A percentile compares a stretch with the other conserved stretches of the same genome.
Evolutionary conservation across 139 green algal genomes (phyloP).

Genomic region (Chlorella ohadii): DNA sequence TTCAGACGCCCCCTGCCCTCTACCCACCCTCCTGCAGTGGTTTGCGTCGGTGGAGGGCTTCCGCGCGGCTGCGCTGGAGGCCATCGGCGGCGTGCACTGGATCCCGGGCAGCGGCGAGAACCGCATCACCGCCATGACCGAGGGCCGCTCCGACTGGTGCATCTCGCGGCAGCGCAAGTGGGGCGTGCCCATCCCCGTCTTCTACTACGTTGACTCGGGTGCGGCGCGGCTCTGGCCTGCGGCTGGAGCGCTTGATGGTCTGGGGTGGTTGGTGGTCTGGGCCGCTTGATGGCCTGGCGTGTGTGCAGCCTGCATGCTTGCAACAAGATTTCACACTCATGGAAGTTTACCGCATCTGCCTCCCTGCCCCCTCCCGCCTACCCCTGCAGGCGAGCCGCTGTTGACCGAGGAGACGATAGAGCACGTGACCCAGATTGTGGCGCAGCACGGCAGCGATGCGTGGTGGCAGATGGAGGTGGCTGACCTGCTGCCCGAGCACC

Average conservation of each 20-base stretch:
- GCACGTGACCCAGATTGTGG: constrained; percentile 83
- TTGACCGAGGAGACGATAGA: constrained; percentile 90
- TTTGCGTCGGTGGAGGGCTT: constrained; percentile 94
- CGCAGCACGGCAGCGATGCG: constrained; percentile 80
- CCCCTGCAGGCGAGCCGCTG: constrained; percentile 83
- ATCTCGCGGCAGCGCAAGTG: constrained; percentile 97
- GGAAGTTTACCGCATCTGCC: no score
- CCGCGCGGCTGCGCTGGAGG: constrained; percentile 71
- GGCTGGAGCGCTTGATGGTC: no score
- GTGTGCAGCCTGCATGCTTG: no score
- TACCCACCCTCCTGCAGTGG: constrained; percentile 43
- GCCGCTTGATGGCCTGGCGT: no score
- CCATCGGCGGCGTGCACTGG: constrained; percentile 84
- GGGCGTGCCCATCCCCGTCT: constrained; percentile 98
- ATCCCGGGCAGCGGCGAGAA: constrained; percentile 79
- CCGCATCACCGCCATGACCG: constrained; percentile 92
- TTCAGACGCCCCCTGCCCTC: no score
- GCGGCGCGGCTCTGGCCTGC: background rate
- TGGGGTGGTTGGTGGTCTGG: no score
- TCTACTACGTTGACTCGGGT: constrained; percentile 93
- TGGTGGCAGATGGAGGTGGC: constrained; percentile 84
- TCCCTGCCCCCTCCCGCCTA: no score
- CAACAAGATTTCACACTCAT: no score
- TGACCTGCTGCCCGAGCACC: constrained; percentile 88
- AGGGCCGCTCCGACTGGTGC: constrained; percentile 96